A percentile compares a stretch with the other conserved stretches of the same genome.
These are phyloP conservation scores for Acacia crassicarpa DNA, from an alignment of 306 rosid species.

Conservation along the genomic window DNA sequence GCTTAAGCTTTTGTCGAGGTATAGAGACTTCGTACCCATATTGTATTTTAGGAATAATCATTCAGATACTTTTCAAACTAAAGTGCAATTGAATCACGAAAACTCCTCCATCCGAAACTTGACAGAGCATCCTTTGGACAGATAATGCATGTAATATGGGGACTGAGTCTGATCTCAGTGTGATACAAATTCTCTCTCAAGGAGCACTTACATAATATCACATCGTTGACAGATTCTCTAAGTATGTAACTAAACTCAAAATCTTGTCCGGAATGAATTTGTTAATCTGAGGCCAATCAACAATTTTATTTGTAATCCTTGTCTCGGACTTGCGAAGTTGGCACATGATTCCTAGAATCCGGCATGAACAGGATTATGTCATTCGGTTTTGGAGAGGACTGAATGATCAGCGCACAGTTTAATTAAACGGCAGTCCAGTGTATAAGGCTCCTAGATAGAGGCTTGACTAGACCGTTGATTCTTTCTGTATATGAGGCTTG, in stretches of 20 bases:
- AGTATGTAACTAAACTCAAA: neutral
- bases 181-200: neutral
- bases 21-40: neutral
- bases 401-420: too few species aligned
- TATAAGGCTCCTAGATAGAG: too few species aligned
- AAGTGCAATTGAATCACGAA: neutral
- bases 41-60: neutral
- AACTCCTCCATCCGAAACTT: neutral
- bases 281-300: neutral
- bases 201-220: neutral
- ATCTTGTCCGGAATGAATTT: neutral
- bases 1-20: neutral
- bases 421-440: too few species aligned
- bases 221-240: neutral
- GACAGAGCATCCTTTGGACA: neutral
- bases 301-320: neutral
- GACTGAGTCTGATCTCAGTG: neutral
- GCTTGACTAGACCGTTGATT: too few species aligned
- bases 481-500: too few species aligned
- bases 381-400: too few species aligned
- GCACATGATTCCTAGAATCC: neutral
- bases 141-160: neutral
- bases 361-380: neutral
- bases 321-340: neutral
- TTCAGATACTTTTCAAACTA: neutral